Evolutionary conservation across 176 grass and related monocot genomes (phyloP), one percentile per base, ranked within the genome.

Genomic region (Oryza glumipatula): DNA sequence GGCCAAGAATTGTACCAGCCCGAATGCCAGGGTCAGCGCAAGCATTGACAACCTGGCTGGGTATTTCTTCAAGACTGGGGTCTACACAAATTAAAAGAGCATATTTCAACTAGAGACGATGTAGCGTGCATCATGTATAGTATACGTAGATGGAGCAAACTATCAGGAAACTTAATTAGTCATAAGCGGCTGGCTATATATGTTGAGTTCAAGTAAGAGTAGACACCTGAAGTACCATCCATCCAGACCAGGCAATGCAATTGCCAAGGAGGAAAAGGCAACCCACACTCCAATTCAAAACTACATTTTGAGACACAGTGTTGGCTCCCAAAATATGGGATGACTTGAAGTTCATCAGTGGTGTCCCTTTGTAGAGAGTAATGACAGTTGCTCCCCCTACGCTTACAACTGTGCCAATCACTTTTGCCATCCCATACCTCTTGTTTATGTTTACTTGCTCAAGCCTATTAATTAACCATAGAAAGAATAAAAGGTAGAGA

Each of bases 151-250:
- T 23, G 58, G 21, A 63, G 23, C 22, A 23, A 23, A 23, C 58
- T 23, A 58, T 21, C 58, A 63, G 58, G 58, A n/a, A n/a, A 71
- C 68, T 15, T 73, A 32, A 32, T 32, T 32, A 72, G 13, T 46
- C 56, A 36, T 23, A 65, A 43, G 38, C 1, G 11, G 63, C 45
- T 43, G 11, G 63, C 45, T 43, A 21, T 21, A 52, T 75, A 43
- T 43, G 28, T 28, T 85, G 39, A 38, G 30, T 74, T 45, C 22
- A 86, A 46, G 35, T 58, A 72, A 54, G 38, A 76, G 15, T 68
- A 67, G 70, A 85, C 56, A 74, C 90, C 93, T 92, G 93, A 80
- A 95, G 85, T 43, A 92, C 93, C 93, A 95, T 92, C 90, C 90
- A 95, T 75, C 84, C 82, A 39, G 93, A 92, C 93, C 93, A 95